Percentiles rank a stretch among this genome's conserved stretches.
phyloP scores from a whole-genome alignment of 495 filamentous ascomycete genomes.

The Haplographium delicatum region DNA sequence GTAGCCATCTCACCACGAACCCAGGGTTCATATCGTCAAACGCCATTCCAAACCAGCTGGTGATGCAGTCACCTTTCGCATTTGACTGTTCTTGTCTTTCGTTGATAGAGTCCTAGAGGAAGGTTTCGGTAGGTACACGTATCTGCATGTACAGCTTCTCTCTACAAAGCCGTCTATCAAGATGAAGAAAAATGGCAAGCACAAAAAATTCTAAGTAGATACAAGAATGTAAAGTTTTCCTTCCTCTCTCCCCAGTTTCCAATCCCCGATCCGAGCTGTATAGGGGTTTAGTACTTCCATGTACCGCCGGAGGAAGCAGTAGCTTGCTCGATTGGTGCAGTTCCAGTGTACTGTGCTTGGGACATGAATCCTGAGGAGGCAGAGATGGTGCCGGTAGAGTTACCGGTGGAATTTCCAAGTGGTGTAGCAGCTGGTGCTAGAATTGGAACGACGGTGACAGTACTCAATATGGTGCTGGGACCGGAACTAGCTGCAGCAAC shows the following conservation, averaged over 20 bases:
- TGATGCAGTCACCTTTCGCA: slow-evolving; percentile 11
- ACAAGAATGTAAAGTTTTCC: slow-evolving; percentile 10
- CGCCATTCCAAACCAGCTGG: slow-evolving; percentile 17
- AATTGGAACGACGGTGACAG: slow-evolving; percentile 22
- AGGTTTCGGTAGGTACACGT: slow-evolving; percentile 5
- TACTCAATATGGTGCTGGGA: slow-evolving; percentile 17
- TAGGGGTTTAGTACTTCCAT: slow-evolving; percentile 5
- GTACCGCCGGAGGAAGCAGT: no score
- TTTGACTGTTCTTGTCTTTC: neutral
- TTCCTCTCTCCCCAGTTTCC: neutral
- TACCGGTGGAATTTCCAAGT: slow-evolving; percentile 34
- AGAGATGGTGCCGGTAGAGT: slow-evolving; percentile 26
- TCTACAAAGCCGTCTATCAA: neutral
- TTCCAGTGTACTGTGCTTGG: slow-evolving; percentile 16
- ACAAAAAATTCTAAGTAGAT: slow-evolving; percentile 5
- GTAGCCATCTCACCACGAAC: neutral
- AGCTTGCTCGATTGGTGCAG: neutral
- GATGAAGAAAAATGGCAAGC: neutral
- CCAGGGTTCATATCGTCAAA: slow-evolving; percentile 1
- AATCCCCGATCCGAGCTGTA: neutral
- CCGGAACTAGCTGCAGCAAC: slow-evolving; percentile 7
- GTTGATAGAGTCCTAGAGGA: neutral
- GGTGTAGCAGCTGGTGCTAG: slow-evolving; percentile 26
- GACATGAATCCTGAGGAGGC: slow-evolving; percentile 37
- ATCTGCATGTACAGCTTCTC: neutral